Percentiles rank a stretch among this genome's conserved stretches.
These are phyloP conservation scores for Allantophomopsis lycopodina DNA, from an alignment of 2,329 filamentous ascomycete species.

Conservation along the genomic window DNA sequence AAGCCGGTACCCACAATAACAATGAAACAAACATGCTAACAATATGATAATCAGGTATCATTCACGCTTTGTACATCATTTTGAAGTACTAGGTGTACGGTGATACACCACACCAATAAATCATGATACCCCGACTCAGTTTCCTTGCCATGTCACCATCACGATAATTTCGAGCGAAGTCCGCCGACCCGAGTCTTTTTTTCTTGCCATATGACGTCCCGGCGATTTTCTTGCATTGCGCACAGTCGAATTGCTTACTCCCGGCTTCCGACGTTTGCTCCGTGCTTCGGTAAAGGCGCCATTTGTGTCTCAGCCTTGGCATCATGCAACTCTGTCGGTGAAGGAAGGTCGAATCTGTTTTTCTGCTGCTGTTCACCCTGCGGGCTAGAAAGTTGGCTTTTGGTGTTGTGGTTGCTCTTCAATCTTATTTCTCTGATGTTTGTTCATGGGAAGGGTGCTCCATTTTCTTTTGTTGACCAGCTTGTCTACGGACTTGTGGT, in stretches of 20 bases:
- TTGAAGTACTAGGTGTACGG: conserved; percentile 58
- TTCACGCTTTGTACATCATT: conserved; percentile 90
- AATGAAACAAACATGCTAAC: not conserved
- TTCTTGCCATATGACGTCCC: not conserved
- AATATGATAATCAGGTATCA: conserved; percentile 51
- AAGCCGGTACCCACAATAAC: conserved; percentile 10
- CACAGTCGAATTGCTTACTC: not conserved
- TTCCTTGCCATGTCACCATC: not conserved
- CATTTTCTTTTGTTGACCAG: conserved; percentile 3
- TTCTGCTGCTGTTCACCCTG: conserved; percentile 31
- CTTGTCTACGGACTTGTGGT: conserved; percentile 10
- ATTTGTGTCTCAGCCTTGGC: not conserved
- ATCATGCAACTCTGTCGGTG: not conserved
- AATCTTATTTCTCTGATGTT: conserved; percentile 21
- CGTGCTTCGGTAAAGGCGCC: not conserved
- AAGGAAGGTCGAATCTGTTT: not conserved
- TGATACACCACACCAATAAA: conserved; percentile 1
- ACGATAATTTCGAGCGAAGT: not conserved
- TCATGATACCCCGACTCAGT: not conserved
- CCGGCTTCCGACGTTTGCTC: not conserved
- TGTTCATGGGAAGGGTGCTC: conserved; percentile 19
- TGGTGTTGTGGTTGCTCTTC: too few relatives aligned
- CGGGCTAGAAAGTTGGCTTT: conserved; percentile 36
- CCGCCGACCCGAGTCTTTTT: not conserved
- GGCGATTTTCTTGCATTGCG: not conserved